Base-by-base conservation (phyloP, 495 filamentous ascomycete species). In the Penicillium coprophilum region DNA sequence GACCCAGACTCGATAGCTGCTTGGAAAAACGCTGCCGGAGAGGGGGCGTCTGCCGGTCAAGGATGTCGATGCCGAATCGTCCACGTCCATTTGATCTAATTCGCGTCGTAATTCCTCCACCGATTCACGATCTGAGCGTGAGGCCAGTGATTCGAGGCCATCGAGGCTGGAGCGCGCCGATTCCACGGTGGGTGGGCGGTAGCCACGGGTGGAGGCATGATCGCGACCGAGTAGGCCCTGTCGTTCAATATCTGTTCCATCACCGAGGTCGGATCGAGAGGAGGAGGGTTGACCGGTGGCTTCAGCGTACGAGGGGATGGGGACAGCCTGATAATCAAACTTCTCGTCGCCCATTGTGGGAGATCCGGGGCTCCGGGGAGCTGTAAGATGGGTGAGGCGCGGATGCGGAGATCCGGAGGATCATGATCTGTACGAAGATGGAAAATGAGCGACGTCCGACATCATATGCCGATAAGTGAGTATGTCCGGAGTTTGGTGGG, bases 241-340 rank as follows among this genome's bases (percentile, higher is more conserved):
- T 72, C 85, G 75, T 71, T 88, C 85, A 32, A 81, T 74, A 67
- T 85, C 78, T 63, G 81, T 78, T 66, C 79, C 80, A 46, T 76
- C 72, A 56, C 76, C 80, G 32, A 87, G 80, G 57, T 87, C 81
- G 4, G 84, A 85, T 58, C 83, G 84, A 45, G 84, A 83, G 39
- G 86, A 87, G 38, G 75, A 73, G 17, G 85, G 80, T 43, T 80
- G 81, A 21, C 82, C 84, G 34, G 79, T 85, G 51, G 94, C 92
- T 77, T 98, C 94, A 71, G 97, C 93, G 80, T 98, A 98, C 38
- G 88, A 86, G 9, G 93, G 93, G 72, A 97, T 96, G 19, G 94
- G 92, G 52, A 90, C 81, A 47, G 80, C 70, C 63, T 86, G 82
- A 71, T 87, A 86, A 21, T 82, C 68, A 57, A 76, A 74, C 71